Base-by-base conservation (phyloP, 2,329 filamentous ascomycete species). In the Aspergillus sclerotialis region DNA sequence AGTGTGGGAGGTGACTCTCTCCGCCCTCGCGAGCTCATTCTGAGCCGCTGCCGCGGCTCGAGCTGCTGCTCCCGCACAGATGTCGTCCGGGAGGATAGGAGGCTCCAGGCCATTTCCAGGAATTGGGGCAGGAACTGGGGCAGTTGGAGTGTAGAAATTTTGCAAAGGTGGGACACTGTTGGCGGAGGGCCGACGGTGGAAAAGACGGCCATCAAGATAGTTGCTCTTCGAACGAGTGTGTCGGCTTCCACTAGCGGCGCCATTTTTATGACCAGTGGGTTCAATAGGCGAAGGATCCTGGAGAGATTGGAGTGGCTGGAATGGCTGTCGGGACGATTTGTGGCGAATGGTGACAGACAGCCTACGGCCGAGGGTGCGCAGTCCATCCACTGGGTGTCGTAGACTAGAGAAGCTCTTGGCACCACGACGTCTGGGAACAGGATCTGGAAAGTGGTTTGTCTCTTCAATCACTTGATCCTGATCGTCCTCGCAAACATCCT, bases 1-100 rank as follows among this genome's bases (percentile, higher is more conserved):
- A 15, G 43, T 46, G 37, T 53, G 60, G 32, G 52, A 37, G 34
- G 58, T 38, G 32, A 55, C 53, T 16, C 52, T 46, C 40, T 56
- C 50, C 7, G 42, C 37, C 30, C 56, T 53, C n/a, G 55, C 50
- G 37, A 61, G 33, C 33, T 69, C 65, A 43, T 70, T 70, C 45
- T 69, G 65, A n/a, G 65, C 66, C n/a, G 67, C 67, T 3, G 65
- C 67, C 8, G 67, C 64, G 17, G 66, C 67, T 35, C 67, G 58
- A 10, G 67, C 67, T 7, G 66, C 65, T 4, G 67, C 62, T 13
- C 66, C 66, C 7, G 59, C 56, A 19, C 47, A 58, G n/a, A 58
- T 46, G 27, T 64, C 52, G 38, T 63, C 51, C 1, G 64, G 58
- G 19, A 67, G 43, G 24, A 65, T 47, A 4, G 65, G 63, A 14